These are phyloP conservation scores for Aspergillus sp. DNA, from an alignment of 2,329 filamentous ascomycete species.

Conservation along the genomic window DNA sequence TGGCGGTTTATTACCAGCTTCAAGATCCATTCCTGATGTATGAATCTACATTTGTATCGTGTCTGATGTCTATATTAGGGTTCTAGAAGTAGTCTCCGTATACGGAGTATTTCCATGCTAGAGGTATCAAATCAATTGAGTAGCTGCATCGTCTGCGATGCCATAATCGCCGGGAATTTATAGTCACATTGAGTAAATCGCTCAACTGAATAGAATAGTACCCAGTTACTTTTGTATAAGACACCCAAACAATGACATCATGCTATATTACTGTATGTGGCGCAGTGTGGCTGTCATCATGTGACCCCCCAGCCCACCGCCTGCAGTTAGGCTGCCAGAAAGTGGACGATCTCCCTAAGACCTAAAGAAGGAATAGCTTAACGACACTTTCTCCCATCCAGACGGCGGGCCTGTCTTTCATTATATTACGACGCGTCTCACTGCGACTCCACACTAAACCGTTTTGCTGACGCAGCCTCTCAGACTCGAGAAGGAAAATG, in stretches of 20 bases:
- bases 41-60: no score
- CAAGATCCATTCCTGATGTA: no score
- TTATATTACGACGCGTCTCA: background rate
- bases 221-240: no score
- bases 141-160: no score
- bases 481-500: conserved; percentile 10
- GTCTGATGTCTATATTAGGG: no score
- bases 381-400: background rate
- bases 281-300: background rate
- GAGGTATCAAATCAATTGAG: no score
- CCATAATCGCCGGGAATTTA: no score
- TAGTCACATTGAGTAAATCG: no score
- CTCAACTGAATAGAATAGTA: no score
- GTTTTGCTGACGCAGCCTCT: background rate
- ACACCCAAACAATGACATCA: background rate
- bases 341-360: background rate
- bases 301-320: background rate
- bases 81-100: no score
- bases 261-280: background rate
- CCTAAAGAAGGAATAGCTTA: background rate
- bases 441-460: background rate
- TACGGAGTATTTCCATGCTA: no score
- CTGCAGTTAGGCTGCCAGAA: background rate
- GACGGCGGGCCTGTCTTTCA: background rate
- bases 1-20: no score